Conservation (phyloP, 2,329 filamentous ascomycete genomes). For the Penicillium sp. region DNA sequence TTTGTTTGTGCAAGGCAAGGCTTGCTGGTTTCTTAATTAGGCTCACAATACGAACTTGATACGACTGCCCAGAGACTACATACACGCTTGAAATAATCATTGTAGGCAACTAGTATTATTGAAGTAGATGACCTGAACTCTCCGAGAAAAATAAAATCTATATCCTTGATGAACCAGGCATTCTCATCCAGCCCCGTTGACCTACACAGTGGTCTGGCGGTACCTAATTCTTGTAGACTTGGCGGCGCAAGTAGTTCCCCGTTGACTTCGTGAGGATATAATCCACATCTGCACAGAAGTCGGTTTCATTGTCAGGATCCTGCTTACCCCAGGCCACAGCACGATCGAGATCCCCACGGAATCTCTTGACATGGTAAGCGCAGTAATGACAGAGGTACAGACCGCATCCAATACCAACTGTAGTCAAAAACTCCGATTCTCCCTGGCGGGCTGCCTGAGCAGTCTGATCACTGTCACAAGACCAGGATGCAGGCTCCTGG, state of each 20-base stretch:
- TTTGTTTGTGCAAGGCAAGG: not conserved
- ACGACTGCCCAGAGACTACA: not conserved
- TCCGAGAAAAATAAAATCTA: not conserved
- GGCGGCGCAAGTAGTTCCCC: conserved; percentile 1
- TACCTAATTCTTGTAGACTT: not conserved
- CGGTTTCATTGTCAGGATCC: not conserved
- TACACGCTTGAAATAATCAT: not conserved
- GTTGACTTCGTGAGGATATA: conserved; percentile 8
- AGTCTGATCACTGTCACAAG: conserved; percentile 27
- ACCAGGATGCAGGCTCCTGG: conserved; percentile 38
- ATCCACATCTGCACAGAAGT: conserved; percentile 10
- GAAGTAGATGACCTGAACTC: not conserved
- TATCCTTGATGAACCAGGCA: not conserved
- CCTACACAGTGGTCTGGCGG: not conserved
- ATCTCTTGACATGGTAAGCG: conserved; percentile 10
- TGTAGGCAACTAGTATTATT: not conserved
- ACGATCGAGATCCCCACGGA: conserved; percentile 21
- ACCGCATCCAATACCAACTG: conserved; percentile 27
- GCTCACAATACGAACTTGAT: not conserved
- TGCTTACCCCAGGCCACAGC: not conserved
- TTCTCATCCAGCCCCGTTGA: not conserved
- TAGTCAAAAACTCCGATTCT: conserved; percentile 9
- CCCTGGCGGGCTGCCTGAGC: not conserved
- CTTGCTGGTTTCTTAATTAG: not conserved
- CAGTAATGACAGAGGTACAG: conserved; percentile 34